Evolutionary conservation across 2,329 filamentous ascomycete genomes (phyloP), one percentile per base, ranked within the genome.

Genomic region (Apiospora aurea): DNA sequence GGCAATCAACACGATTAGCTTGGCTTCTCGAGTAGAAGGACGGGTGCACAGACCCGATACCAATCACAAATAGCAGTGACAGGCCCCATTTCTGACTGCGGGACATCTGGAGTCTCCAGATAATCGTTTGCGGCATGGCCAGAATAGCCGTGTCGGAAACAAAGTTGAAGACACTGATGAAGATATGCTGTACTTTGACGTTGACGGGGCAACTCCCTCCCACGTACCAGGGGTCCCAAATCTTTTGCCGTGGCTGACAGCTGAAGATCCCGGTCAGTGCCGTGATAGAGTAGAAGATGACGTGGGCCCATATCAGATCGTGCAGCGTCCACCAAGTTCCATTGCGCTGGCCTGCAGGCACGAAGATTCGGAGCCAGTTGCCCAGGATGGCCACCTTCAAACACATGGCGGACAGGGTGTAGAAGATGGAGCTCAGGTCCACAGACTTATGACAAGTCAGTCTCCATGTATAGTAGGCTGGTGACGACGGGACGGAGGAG

Each of bases 341-440:
- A 46, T 73, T 73, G 34, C 70, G 64, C 11, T 49, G 26, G 3
- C 70, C 64, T 7, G 41, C n/a, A 4, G 73, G 73, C 2, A 67
- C 69, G 53, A 74, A 74, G 16, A 73, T 71, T 8, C 57, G 73
- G 7, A 73, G 11, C 73, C 73, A 74, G 6, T 72, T 70, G 7
- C 72, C 2, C 13, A 71, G 44, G 24, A 74, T 74, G 41, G 69
- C 73, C 7, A 68, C n/a, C 47, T 74, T 74, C 6, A 72, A 29
- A 11, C 61, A 71, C 47, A 72, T 47, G 16, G 70, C 57, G 2
- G 13, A 18, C 2, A 66, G 34, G 47, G 51, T 26, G 29, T 67
- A 72, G 18, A 72, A 47, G 16, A 18, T 18, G 6, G 44, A 16
- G 1, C 16, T 16, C 44, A 46, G 16, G 16, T 46, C 16, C 7